Conservation (phyloP, 352 stramenopile genomes). For the Pythium pyrilobum region DNA sequence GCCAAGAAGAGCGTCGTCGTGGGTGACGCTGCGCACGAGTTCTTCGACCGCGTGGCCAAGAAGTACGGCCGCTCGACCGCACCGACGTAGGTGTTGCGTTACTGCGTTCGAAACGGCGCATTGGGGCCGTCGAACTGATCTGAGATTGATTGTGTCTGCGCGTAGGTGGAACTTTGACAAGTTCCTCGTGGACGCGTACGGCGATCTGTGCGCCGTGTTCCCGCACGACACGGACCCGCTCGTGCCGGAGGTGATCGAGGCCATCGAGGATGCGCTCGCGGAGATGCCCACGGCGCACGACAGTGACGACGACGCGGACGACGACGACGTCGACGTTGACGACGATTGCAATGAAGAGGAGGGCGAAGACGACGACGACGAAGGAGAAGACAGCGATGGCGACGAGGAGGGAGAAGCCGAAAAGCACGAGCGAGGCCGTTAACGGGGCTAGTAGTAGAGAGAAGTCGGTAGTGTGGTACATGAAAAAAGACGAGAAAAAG, state of each 20-base stretch:
- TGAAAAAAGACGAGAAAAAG: too few relatives aligned
- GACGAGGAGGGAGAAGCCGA: background rate
- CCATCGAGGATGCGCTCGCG: constrained; percentile 57
- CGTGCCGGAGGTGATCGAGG: constrained; percentile 44
- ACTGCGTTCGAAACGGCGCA: background rate
- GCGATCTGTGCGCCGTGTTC: constrained; percentile 62
- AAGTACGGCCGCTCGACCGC: constrained; percentile 64
- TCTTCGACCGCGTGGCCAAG: constrained; percentile 56
- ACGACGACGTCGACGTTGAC: constrained; percentile 1
- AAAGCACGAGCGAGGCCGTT: too few relatives aligned
- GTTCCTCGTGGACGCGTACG: constrained; percentile 60
- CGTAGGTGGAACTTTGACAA: constrained; percentile 80
- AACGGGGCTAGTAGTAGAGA: too few relatives aligned
- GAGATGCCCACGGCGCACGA: constrained; percentile 26
- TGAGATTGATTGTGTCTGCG: background rate
- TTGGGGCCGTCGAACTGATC: too few relatives aligned
- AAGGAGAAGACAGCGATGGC: background rate
- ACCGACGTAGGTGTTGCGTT: constrained; percentile 32
- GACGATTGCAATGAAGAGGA: background rate
- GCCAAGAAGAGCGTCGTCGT: constrained; percentile 40
- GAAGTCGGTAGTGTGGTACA: too few relatives aligned
- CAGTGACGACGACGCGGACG: constrained; percentile 1
- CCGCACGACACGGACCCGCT: constrained; percentile 70
- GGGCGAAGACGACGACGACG: background rate
- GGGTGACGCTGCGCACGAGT: constrained; percentile 45